Evolutionary conservation across 1,284 basidiomycete species (phyloP), one percentile per base, ranked within the genome.

Genomic region (Trichosporon sp.): DNA sequence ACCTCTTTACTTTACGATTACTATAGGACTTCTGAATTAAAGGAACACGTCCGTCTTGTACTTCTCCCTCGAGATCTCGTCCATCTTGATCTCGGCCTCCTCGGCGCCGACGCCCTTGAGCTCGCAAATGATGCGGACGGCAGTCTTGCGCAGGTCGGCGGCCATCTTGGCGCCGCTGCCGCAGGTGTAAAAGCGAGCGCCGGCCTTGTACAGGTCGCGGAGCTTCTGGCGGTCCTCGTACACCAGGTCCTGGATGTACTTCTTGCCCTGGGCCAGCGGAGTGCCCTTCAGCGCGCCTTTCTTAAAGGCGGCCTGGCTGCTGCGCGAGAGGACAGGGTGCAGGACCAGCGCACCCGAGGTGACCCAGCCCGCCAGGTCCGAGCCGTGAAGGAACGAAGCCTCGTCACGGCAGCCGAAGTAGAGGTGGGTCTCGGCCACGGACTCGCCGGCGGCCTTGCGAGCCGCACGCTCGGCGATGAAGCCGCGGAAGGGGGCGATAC

Each of bases 401-500:
- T 83, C 82, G 16, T 76, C 72, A 8, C 83, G 76, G 69, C 84
- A 85, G 6, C 84, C 84, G 66, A 84, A 84, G 80, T 84, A 85
- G 58, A 85, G 71, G 33, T 84, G 67, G 37, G 77, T 78, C 62
- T 77, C 76, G n/a, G 80, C 82, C 11, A 84, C 81, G 14, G 81
- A 75, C 10, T 83, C 73, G 0, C 84, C 84, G 13, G 82, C 79
- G 37, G 76, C 71, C 71, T 81, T 82, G 73, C 85, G 84, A 64
- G 79, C 72, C 27, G 83, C 83, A 10, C 84, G 81, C 68, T 85
- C 84, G 69, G 84, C 83, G 27, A 85, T 75, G 77, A 85, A 85
- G 1, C 83, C 83, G 37, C 83, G 80, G 81, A 85, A 83, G 4
- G 84, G 84, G 8, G 84, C 82, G 16, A 85, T 67, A 0, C 84